Percentiles rank a stretch among this genome's conserved stretches.
Conservation (phyloP, 805 yeast genomes). For the Starmera pachycereana region DNA sequence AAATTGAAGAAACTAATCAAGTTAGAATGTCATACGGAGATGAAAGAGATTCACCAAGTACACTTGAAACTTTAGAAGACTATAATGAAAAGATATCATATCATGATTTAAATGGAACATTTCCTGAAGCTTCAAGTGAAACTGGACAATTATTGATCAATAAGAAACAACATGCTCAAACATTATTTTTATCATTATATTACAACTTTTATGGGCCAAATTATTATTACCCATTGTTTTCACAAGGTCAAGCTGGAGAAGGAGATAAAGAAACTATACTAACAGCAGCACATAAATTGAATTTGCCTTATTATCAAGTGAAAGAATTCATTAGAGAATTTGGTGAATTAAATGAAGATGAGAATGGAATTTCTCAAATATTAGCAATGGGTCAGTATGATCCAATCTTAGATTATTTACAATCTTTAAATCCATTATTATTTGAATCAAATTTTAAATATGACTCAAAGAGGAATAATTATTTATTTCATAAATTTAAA, state of each 20-base stretch:
- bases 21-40: constrained; percentile 21
- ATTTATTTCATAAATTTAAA: constrained; percentile 11
- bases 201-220: constrained; percentile 58
- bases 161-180: constrained; percentile 44
- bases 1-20: constrained; percentile 22
- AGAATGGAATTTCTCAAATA: constrained; percentile 28
- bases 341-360: constrained; percentile 30
- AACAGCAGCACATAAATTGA: constrained; percentile 50
- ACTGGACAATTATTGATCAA: constrained; percentile 57
- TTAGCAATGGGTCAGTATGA: constrained; percentile 49
- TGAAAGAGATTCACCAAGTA: constrained; percentile 21
- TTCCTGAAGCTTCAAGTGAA: constrained; percentile 62
- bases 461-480: constrained; percentile 11
- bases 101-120: constrained; percentile 58
- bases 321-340: constrained; percentile 40
- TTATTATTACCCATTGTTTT: constrained; percentile 45
- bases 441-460: constrained; percentile 9
- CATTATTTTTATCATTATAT: constrained; percentile 50
- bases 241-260: constrained; percentile 63
- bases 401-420: constrained; percentile 31
- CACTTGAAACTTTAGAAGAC: constrained; percentile 17
- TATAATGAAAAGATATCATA: constrained; percentile 30
- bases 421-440: constrained; percentile 6
- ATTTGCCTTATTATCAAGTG: constrained; percentile 43
- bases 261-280: constrained; percentile 76